Evolutionary conservation across 805 yeast genomes (phyloP).

Genomic region (Candida berthetii): DNA sequence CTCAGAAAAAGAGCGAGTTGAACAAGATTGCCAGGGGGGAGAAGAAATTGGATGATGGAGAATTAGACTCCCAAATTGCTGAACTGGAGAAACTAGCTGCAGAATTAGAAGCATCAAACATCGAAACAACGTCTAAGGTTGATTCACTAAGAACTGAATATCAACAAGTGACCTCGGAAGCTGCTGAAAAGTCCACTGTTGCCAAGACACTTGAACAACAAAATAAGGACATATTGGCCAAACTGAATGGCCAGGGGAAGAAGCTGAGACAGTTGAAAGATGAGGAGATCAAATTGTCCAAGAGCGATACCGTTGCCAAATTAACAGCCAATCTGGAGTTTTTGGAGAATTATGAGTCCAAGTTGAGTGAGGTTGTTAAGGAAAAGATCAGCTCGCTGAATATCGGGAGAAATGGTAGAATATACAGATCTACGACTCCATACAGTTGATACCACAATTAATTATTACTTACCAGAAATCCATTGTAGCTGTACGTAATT

Average conservation of each 20-base stretch:
- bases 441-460: slow-evolving; percentile 7
- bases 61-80: slow-evolving; percentile 23
- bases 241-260: slow-evolving; percentile 28
- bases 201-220: slow-evolving; percentile 18
- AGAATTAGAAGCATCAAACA: slow-evolving; percentile 43
- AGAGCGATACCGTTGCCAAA: slow-evolving; percentile 2
- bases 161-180: slow-evolving; percentile 38
- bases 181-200: slow-evolving; percentile 34
- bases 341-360: slow-evolving; percentile 10
- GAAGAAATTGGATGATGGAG: slow-evolving; percentile 25
- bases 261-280: slow-evolving; percentile 16
- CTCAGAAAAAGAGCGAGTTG: slow-evolving; percentile 1
- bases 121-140: slow-evolving; percentile 14
- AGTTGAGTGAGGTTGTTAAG: slow-evolving; percentile 11
- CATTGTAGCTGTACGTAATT: no score
- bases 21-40: slow-evolving; percentile 5
- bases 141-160: slow-evolving; percentile 32
- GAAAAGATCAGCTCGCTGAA: slow-evolving; percentile 14
- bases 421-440: slow-evolving; percentile 22
- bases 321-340: slow-evolving; percentile 11
- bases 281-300: slow-evolving; percentile 4
- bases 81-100: slow-evolving; percentile 5
- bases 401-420: slow-evolving; percentile 21
- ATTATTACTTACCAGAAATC: no score
- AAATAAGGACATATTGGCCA: slow-evolving; percentile 20